Evolutionary conservation across 1,139 yeast species (phyloP).

Genomic region (Candida sanyaensis): DNA sequence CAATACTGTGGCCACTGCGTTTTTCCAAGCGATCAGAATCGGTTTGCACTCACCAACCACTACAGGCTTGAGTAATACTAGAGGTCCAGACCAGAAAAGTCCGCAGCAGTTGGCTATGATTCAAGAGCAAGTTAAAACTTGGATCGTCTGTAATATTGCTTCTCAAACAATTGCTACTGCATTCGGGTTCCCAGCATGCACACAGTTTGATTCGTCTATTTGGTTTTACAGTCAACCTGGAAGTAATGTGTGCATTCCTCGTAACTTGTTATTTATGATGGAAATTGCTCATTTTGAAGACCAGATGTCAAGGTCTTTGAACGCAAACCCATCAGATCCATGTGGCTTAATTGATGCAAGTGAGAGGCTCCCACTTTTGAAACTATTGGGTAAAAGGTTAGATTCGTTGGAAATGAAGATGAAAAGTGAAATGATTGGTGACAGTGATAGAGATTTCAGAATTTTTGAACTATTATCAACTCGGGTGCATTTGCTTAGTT

Average conservation of each 20-base stretch:
- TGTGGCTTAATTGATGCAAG: conserved; percentile 65
- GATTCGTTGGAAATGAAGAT: conserved; percentile 70
- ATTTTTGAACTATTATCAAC: conserved; percentile 70
- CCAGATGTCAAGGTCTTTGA: conserved; percentile 76
- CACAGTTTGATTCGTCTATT: conserved; percentile 76
- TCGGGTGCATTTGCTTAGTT: conserved; percentile 76
- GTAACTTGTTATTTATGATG: conserved; percentile 68
- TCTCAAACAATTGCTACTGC: conserved; percentile 90
- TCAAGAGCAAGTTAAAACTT: conserved; percentile 80
- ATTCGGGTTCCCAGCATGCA: conserved; percentile 93
- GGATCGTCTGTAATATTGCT: conserved; percentile 91
- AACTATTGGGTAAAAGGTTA: conserved; percentile 67
- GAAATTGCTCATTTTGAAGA: conserved; percentile 85
- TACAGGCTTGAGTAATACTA: conserved; percentile 3
- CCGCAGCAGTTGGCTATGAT: conserved; percentile 45
- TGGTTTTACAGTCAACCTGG: conserved; percentile 51
- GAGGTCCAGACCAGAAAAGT: conserved; percentile 12
- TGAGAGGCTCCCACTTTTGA: conserved; percentile 73
- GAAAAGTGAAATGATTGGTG: conserved; percentile 23
- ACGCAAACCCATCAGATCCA: conserved; percentile 69
- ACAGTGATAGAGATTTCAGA: conserved; percentile 60
- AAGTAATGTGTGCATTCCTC: conserved; percentile 52
- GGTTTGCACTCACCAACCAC: conserved; percentile 68
- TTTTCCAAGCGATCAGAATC: conserved; percentile 86
- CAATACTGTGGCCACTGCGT: conserved; percentile 91